A percentile compares a stretch with the other conserved stretches of the same genome.
phyloP scores from a whole-genome alignment of 1,139 yeast species.

The Sugiyamaella novakii region DNA sequence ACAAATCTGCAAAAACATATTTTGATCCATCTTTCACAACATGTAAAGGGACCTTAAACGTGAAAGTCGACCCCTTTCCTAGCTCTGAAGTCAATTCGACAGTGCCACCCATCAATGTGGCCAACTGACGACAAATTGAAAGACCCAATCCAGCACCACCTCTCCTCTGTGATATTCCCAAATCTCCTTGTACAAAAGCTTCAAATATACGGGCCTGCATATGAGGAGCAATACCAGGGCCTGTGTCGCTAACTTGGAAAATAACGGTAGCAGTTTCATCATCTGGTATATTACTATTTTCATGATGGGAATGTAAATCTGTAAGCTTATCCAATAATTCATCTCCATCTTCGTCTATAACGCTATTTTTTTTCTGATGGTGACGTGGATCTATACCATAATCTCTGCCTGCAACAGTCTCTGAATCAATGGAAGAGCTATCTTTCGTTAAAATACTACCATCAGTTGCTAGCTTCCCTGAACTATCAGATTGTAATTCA shows the following conservation, averaged over 20 bases:
- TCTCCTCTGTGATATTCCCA: slow-evolving; percentile 78
- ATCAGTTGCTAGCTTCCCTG: slow-evolving; percentile 11
- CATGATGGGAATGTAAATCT: neutral
- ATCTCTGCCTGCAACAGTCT: slow-evolving; percentile 4
- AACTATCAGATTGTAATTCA: slow-evolving; percentile 13
- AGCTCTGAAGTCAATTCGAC: slow-evolving; percentile 62
- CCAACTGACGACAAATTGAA: slow-evolving; percentile 86
- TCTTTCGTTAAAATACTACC: slow-evolving; percentile 24
- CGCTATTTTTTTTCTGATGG: neutral
- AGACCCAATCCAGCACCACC: slow-evolving; percentile 95
- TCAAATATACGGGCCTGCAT: slow-evolving; percentile 84
- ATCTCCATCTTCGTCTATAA: neutral
- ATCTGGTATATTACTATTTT: neutral
- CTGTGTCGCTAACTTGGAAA: slow-evolving; percentile 69
- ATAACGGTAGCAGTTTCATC: slow-evolving; percentile 26
- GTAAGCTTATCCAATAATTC: neutral
- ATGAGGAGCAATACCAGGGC: slow-evolving; percentile 85
- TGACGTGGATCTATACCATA: neutral
- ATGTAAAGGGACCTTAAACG: slow-evolving; percentile 74
- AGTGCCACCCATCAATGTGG: slow-evolving; percentile 83
- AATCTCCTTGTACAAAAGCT: slow-evolving; percentile 94
- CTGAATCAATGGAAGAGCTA: slow-evolving; percentile 12
- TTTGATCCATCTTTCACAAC: slow-evolving; percentile 27
- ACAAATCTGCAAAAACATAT: slow-evolving; percentile 26
- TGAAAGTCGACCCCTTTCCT: slow-evolving; percentile 81